Base-by-base conservation (phyloP, 2,329 filamentous ascomycete species). In the Cladosporium austrohemisphaericum region DNA sequence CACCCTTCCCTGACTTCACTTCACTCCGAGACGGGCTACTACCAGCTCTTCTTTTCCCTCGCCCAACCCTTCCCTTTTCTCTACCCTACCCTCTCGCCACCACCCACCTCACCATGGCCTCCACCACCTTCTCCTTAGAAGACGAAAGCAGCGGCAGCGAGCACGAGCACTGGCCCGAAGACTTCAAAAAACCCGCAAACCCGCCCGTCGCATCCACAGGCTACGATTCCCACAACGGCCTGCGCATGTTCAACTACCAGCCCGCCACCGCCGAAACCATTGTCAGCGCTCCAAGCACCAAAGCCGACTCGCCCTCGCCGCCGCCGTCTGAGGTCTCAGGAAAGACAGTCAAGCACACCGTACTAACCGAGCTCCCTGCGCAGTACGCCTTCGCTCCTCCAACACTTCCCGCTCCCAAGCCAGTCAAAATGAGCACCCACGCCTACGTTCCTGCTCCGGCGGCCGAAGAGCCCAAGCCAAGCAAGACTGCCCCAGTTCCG, bases 151-250 rank as follows among this genome's bases (percentile, higher is more conserved):
- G 41, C 29, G 56, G 56, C 53, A 51, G 56, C 35, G 60, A 60
- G 37, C 57, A 61, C 54, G 57, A 64, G 52, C 62, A 65, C 50
- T 65, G 61, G 62, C 57, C 58, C 3, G 57, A 60, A 36, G 59
- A 59, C 57, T 52, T 51, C 49, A 35, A 52, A 40, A n/a, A 53
- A 33, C 48, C 46, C 49, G 20, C 32, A n/a, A n/a, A 49, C 19
- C 36, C 41, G 11, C 52, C 54, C 35, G 45, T 41, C 26, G 41
- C 57, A 5, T 53, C 55, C 3, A 35, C 49, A 3, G 57, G 60
- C 47, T 62, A 57, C 53, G 56, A 62, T 52, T 49, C 41, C 41
- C 55, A 61, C 58, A 64, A 62, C 44, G 58, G 60, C 32, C 48
- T 61, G n/a, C 58, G 59, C 48, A 54, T 46, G 25, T 57, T 59